phyloP scores from a whole-genome alignment of 305 asterid genomes.

The Plantago rigida region DNA sequence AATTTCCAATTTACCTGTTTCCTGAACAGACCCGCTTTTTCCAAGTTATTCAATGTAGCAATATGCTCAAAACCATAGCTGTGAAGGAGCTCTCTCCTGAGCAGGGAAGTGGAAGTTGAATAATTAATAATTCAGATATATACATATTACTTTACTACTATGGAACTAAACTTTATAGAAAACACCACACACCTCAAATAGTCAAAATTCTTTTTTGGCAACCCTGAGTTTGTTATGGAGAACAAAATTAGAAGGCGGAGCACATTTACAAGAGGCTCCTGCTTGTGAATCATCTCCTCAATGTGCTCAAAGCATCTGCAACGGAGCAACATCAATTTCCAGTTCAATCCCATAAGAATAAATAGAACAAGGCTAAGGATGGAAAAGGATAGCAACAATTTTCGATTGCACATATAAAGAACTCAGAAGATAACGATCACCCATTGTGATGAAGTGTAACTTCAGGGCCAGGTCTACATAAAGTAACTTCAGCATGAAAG shows the following conservation, averaged over 20 bases:
- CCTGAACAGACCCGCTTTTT: conserved; percentile 77
- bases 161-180: conserved; percentile 14
- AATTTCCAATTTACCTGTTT: conserved; percentile 52
- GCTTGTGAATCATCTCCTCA: conserved; percentile 92
- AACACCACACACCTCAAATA: conserved; percentile 63
- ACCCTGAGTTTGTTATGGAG: conserved; percentile 81
- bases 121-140: neutral
- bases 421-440: too few species aligned
- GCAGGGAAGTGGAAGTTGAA: conserved; percentile 26
- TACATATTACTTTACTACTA: neutral
- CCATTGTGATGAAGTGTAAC: too few species aligned
- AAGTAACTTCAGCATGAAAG: too few species aligned
- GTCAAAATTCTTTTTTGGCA: conserved; percentile 76
- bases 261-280: conserved; percentile 74
- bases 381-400: neutral
- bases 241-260: conserved; percentile 72
- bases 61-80: conserved; percentile 96
- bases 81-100: conserved; percentile 74
- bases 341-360: conserved; percentile 15
- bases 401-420: too few species aligned
- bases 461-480: too few species aligned
- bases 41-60: conserved; percentile 79
- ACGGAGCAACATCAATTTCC: conserved; percentile 23
- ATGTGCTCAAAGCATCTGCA: conserved; percentile 84
- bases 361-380: conserved; percentile 12